Conservation (phyloP, 345 rosid genomes). For the Populus pruinosa region DNA sequence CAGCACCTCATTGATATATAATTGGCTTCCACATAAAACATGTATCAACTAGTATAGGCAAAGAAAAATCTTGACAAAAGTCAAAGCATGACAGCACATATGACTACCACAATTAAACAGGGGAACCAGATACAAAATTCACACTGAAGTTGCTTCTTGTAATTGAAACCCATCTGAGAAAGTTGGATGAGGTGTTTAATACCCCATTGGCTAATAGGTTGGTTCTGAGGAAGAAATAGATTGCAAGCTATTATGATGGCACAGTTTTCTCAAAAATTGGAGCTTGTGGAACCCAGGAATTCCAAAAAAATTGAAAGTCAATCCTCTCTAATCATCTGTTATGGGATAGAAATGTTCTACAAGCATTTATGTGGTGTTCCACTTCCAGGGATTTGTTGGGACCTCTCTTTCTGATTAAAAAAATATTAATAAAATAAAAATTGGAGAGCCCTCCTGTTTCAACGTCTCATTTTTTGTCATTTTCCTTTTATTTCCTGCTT, state of each 20-base stretch:
- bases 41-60: not conserved
- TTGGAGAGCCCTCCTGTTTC: not conserved
- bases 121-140: not conserved
- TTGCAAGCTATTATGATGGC: not conserved
- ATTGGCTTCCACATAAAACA: not conserved
- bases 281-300: not conserved
- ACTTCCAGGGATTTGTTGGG: not conserved
- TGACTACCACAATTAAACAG: not conserved
- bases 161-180: not conserved
- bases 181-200: not conserved
- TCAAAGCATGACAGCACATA: no score
- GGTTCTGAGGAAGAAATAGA: not conserved
- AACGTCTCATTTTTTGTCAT: not conserved
- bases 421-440: no score
- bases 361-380: not conserved
- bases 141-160: not conserved
- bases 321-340: not conserved
- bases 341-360: not conserved
- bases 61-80: no score
- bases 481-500: not conserved
- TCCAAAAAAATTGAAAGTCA: not conserved
- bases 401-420: not conserved
- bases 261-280: not conserved
- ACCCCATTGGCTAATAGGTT: not conserved
- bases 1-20: not conserved